Evolutionary conservation across 345 rosid genomes (phyloP), one percentile per base, ranked within the genome.

Genomic region (Draba incana): DNA sequence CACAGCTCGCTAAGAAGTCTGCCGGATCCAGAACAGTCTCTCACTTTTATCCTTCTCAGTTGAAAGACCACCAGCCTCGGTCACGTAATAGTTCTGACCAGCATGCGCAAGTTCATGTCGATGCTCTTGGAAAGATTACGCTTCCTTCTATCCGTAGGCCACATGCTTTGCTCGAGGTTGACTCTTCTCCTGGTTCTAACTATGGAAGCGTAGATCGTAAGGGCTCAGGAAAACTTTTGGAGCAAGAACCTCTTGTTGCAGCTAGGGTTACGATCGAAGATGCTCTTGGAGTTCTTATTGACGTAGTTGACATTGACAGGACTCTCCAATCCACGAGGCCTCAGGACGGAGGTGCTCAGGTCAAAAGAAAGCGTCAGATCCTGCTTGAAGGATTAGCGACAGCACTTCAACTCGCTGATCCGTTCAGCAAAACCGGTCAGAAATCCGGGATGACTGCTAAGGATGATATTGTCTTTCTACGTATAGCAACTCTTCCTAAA

Each of bases 231-330:
- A 95, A 80, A 78, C 92, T 92, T 72, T 67, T 95, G 71, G 99
- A 92, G 65, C 86, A 86, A 81, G 99, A 95, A 73, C 99, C 99
- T 13, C 81, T 95, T 79, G 89, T 95, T 75, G 99, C 99, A 10
- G 99, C 98, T 66, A 89, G 99, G 78, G 81, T 95, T 46, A 84
- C 94, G 11, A 78, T 92, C 38, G 99, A 95, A 82, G 99, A 95
- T 82, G 74, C 85, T 50, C 72, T 92, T 13, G 70, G 78, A 37
- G 78, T 89, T 75, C 92, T 94, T 50, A 84, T 91, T 56, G 96
- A 94, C 67, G 81, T 94, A 23, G 98, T 91, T 62, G 99, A 94
- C 81, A 87, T 94, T 68, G 98, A 94, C 61, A 81, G 98, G 64
- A 83, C 83, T 64, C 75, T 94, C 25, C 89, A 80, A 63, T 81